Evolutionary conservation across 2,329 filamentous ascomycete species (phyloP), one percentile per base, ranked within the genome.

Genomic region (Beauveria australis): DNA sequence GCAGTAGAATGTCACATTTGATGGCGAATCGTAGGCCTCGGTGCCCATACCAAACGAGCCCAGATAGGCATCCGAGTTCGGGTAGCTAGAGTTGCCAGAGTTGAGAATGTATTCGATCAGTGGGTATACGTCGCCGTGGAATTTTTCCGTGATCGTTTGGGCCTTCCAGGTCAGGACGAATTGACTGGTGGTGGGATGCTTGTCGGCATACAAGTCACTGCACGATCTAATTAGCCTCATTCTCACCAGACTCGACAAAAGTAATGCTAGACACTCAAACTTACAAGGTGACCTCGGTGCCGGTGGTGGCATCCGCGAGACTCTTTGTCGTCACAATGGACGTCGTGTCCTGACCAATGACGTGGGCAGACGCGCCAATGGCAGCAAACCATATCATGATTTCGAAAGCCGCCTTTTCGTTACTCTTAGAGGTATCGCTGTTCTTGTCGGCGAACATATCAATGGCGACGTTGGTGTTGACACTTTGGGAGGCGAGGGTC

Each of bases 341-440:
- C 0, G 56, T 59, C 37, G 67, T 54, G 2, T 64, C 59, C 1
- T 71, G 67, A 47, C 81, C 81, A 62, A 83, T 75, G 28, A 80
- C 78, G 63, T 81, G 75, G 0, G 80, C 76, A 1, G 76, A 70
- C 2, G 69, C 18, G 2, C 81, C 81, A 52, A 78, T 77, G 4
- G 72, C 70, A 3, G 75, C 80, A 63, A 84, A 76, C 80, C 79
- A 83, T 41, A 84, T 75, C 80, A 84, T 84, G 70, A 84, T 73
- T 72, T 84, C 82, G 70, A 76, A 79, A 10, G 66, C 65, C 2
- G 82, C 77, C 5, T 72, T 71, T 1, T 68, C 67, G 47, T 74
- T 78, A 68, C 78, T 68, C 48, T 68, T 62, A 0, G 82, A 71
- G 0, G 68, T 74, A 1, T 63, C 66, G 59, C 74, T 67, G 67